Percentiles rank a stretch among this genome's conserved stretches.
Conservation (phyloP, 768 basidiomycete genomes). For the Russula sp. region DNA sequence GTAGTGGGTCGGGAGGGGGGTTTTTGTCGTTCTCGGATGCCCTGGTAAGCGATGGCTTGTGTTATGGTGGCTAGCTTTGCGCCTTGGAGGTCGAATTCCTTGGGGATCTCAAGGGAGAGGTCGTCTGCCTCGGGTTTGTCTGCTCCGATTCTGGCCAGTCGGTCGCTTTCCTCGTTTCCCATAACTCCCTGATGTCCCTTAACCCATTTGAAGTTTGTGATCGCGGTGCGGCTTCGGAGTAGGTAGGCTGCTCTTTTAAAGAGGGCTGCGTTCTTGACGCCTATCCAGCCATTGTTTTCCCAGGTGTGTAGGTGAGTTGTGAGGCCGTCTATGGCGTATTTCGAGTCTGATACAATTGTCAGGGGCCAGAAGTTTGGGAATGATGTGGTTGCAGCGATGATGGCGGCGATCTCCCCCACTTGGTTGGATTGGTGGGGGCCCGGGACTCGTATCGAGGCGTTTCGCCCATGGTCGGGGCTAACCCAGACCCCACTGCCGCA, state of each 20-base stretch:
- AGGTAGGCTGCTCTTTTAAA: background rate
- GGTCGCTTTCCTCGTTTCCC: constrained; percentile 21
- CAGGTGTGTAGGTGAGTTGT: no score
- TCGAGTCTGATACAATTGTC: no score
- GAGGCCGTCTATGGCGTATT: no score
- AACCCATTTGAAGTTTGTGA: constrained; percentile 16
- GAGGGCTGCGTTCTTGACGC: no score
- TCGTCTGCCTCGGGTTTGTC: no score
- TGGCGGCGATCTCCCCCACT: background rate
- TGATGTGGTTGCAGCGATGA: background rate
- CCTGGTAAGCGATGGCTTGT: no score
- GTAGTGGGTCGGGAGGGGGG: no score
- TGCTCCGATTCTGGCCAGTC: background rate
- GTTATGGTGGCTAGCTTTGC: no score
- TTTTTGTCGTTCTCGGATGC: no score
- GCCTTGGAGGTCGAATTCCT: no score
- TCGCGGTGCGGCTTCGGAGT: background rate
- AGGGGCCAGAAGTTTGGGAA: rapidly evolving
- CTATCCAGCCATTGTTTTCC: no score
- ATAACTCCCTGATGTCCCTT: constrained; percentile 14
- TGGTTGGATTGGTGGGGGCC: background rate
- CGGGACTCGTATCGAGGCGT: background rate
- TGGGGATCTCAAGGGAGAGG: no score
- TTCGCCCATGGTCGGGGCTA: rapidly evolving
- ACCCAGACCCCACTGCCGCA: constrained; percentile 25